Percentiles rank a stretch among this genome's conserved stretches.
These are phyloP conservation scores for Reutealis trisperma DNA, from an alignment of 345 rosid species.

Conservation along the genomic window DNA sequence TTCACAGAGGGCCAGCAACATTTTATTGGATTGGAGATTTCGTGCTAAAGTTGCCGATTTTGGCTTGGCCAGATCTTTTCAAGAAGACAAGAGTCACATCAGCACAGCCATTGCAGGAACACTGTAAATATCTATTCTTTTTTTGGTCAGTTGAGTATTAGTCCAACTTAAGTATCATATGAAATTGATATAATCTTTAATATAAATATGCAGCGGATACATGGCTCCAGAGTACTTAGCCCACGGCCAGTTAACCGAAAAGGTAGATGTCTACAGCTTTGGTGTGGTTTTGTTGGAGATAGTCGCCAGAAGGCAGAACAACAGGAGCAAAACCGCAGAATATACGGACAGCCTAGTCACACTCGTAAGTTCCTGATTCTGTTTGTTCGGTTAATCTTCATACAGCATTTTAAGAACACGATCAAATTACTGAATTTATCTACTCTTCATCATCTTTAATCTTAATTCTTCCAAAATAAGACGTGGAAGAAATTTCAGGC, in stretches of 20 bases:
- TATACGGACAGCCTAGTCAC: conserved; percentile 78
- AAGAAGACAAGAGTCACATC: conserved; percentile 89
- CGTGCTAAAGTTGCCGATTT: conserved; percentile 93
- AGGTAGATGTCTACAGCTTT: conserved; percentile 84
- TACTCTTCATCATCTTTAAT: not conserved
- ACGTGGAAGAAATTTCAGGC: conserved; percentile 76
- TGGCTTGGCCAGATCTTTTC: conserved; percentile 89
- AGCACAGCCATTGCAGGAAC: conserved; percentile 99
- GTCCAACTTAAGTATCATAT: not conserved
- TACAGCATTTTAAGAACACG: not conserved
- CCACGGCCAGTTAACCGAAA: conserved; percentile 91
- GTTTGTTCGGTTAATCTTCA: not conserved
- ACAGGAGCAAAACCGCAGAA: conserved; percentile 65
- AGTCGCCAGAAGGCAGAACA: conserved; percentile 78
- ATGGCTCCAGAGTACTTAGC: conserved; percentile 97
- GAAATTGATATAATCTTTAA: not conserved
- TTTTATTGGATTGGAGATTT: conserved; percentile 71
- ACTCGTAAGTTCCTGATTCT: conserved; percentile 47
- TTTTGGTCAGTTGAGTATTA: not conserved
- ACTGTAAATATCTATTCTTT: too few species aligned
- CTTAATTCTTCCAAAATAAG: conserved; percentile 38
- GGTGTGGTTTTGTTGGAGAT: conserved; percentile 86
- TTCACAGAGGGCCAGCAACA: conserved; percentile 94
- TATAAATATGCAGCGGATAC: conserved; percentile 62
- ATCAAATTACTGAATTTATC: not conserved